Evolutionary conservation across 129 eudicot species (phyloP), one percentile per base, ranked within the genome.

Genomic region (Artemisia argyi): DNA sequence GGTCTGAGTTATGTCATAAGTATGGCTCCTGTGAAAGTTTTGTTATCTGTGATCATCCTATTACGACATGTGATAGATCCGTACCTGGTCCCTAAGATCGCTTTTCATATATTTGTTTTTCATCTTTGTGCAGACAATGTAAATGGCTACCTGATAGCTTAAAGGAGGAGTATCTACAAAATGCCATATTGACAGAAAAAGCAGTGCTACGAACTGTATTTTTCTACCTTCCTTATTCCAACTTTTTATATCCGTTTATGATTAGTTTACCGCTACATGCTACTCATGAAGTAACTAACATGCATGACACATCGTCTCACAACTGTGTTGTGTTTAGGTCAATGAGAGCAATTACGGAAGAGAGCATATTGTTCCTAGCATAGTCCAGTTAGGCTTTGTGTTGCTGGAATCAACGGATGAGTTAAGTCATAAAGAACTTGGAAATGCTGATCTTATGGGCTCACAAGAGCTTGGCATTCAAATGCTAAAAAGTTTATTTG

Each of bases 311-410:
- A 28, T 57, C n/a, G 12, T 69, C 11, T 61, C n/a, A 62, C 44
- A n/a, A 3, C 16, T 64, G 9, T 78, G 20, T 65, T 49, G 39
- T 65, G 69, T 18, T 68, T 69, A 89, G 96, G 90, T 89, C 44
- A 80, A 78, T 53, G 90, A 79, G 48, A 86, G 96, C 79, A 81
- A 84, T 52, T 83, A 75, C 71, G 92, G 96, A 73, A 82, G 96
- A 82, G 96, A 89, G 81, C 96, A 89, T 77, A 82, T 84, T 28
- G 78, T 86, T 26, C 92, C 96, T 15, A 89, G 96, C 77, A 86
- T 86, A 46, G 86, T 89, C 50, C 85, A 80, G 73, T 69, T 89
- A 44, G 92, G 88, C 52, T 89, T 89, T 76, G 86, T 86, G 66
- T 86, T 89, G 76, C 86, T 89, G 58, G 92, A 89, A 72, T 80